phyloP scores from a whole-genome alignment of 208 protist genomes.

The Crithidia brevicula region DNA sequence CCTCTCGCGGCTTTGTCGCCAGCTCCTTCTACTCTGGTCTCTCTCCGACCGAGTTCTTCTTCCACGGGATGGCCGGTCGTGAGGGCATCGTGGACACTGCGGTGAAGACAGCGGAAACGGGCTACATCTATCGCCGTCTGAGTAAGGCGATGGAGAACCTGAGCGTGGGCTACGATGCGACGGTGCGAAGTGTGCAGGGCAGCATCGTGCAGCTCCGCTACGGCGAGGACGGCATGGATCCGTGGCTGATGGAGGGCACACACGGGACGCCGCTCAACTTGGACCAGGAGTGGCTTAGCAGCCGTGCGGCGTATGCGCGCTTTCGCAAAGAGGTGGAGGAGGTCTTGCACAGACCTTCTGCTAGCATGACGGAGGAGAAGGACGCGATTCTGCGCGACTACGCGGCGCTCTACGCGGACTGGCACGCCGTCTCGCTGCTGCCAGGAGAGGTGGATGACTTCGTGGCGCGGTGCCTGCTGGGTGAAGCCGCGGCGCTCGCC shows the following conservation, averaged over 20 bases:
- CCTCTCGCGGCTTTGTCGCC: conserved; percentile 98
- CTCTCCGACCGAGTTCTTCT: conserved; percentile 99
- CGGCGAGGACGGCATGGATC: conserved; percentile 99
- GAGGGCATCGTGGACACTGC: conserved; percentile 99
- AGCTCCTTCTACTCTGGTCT: conserved; percentile 99
- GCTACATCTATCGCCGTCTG: conserved; percentile 99
- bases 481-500: conserved; percentile 30
- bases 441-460: conserved; percentile 57
- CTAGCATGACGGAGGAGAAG: background rate
- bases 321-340: conserved; percentile 20
- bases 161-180: conserved; percentile 97
- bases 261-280: conserved; percentile 79
- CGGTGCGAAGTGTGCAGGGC: conserved; percentile 95
- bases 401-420: conserved; percentile 17
- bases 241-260: conserved; percentile 97
- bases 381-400: conserved; percentile 15
- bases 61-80: conserved; percentile 99
- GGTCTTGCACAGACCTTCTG: background rate
- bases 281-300: conserved; percentile 82
- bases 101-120: conserved; percentile 99
- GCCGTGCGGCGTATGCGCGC: conserved; percentile 62
- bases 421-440: conserved; percentile 57
- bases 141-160: conserved; percentile 99
- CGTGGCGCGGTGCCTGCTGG: conserved; percentile 46
- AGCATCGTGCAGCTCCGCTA: conserved; percentile 97